Evolutionary conservation across 495 filamentous ascomycete species (phyloP), one percentile per base, ranked within the genome.

Genomic region (Xylaria acuta): DNA sequence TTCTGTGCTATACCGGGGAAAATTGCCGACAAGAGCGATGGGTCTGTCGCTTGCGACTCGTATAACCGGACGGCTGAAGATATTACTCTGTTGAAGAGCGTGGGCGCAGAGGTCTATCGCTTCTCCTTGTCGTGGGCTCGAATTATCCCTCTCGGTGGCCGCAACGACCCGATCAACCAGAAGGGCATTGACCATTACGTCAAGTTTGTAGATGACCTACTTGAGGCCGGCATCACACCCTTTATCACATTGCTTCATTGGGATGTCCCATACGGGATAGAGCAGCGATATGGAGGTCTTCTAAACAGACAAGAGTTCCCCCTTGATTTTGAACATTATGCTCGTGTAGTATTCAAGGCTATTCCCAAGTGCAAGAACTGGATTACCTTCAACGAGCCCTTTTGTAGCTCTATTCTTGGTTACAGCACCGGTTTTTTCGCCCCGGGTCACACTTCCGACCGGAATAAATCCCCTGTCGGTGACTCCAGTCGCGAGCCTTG

Each of bases 91-190:
- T 81, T 94, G 75, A 93, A 93, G 80, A 79, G 83, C 53, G 86
- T 88, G 41, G 87, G 88, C 56, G 89, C 90, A 64, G 86, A 85
- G 70, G 86, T 87, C 40, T 93, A 93, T 81, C 90, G 91, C 71
- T 94, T 94, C 80, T 94, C 92, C 38, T 80, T 94, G 65, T 90
- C 91, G 53, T 94, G 92, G 92, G 89, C 84, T 34, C 88, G 92
- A 54, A 88, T 93, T 73, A 92, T 94, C 72, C 91, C 92, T 30
- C 80, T 89, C 60, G 88, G 89, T 66, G 87, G 88, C 56, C 87
- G 88, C 71, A 87, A 87, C 74, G 88, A 90, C 74, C 87, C 88
- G 45, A 77, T 90, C 78, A 91, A 90, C 80, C 86, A 88, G 74
- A 83, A 82, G 45, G 88, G 88, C 38, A 79, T 90, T 38, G 83